Conservation (phyloP, 1,139 yeast species). For the Hanseniaspora gamundiae region DNA sequence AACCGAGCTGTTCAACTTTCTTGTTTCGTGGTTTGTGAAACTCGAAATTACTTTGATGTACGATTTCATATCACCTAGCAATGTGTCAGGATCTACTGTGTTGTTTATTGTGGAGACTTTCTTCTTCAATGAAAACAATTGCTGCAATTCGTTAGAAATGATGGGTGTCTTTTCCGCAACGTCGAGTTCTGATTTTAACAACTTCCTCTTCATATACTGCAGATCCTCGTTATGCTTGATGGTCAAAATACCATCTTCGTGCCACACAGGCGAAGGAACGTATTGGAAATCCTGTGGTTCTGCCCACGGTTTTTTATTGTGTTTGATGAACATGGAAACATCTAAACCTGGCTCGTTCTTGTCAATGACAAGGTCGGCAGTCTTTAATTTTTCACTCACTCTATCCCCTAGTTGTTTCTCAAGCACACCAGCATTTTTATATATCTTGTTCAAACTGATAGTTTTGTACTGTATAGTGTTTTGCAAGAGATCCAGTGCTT, state of each 20-base stretch:
- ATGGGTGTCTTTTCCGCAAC: slow-evolving; percentile 33
- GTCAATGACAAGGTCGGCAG: slow-evolving; percentile 45
- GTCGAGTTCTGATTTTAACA: slow-evolving; percentile 38
- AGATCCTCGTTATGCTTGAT: slow-evolving; percentile 50
- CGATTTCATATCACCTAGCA: slow-evolving; percentile 42
- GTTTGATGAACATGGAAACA: slow-evolving; percentile 86
- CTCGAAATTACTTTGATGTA: slow-evolving; percentile 46
- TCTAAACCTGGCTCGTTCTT: slow-evolving; percentile 70
- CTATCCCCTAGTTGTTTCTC: slow-evolving; percentile 50
- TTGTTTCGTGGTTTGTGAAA: slow-evolving; percentile 62
- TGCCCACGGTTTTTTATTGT: slow-evolving; percentile 62
- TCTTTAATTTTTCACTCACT: slow-evolving; percentile 39
- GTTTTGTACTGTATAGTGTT: slow-evolving; percentile 75
- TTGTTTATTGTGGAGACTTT: slow-evolving; percentile 12
- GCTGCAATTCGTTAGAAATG: slow-evolving; percentile 21
- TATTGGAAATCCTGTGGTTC: slow-evolving; percentile 82
- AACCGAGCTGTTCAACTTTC: slow-evolving; percentile 66
- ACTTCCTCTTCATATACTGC: slow-evolving; percentile 46
- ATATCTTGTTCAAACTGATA: slow-evolving; percentile 53
- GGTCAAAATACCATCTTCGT: slow-evolving; percentile 77
- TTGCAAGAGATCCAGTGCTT: slow-evolving; percentile 74
- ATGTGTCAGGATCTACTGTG: slow-evolving; percentile 33
- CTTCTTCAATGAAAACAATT: slow-evolving; percentile 27
- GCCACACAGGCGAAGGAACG: slow-evolving; percentile 91
- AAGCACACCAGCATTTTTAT: slow-evolving; percentile 49